Evolutionary conservation across 129 eudicot species (phyloP), one percentile per base, ranked within the genome.

Genomic region (Pulicaria dysenterica): DNA sequence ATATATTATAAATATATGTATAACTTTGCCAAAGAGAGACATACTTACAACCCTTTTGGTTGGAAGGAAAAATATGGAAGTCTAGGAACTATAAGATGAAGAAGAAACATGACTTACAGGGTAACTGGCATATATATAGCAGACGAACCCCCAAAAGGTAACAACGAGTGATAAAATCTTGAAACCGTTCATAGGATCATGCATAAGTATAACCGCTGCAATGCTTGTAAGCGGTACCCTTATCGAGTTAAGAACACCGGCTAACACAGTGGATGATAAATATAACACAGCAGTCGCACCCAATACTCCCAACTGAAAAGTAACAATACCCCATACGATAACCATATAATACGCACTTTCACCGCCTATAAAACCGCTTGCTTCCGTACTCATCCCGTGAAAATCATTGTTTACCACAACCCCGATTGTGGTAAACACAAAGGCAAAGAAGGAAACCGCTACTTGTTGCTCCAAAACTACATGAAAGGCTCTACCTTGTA

Each of bases 161-260:
- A 90, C 73, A 16, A 87, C 40, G 72, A 94, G 61, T 17, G 97
- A 85, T 37, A 94, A 79, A 41, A 94, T 94, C 87, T 94, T 94
- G 89, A 94, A 88, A 56, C 98, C 98, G 19, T 96, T 90, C 97
- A 90, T 90, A 5, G 98, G 95, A 72, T 94, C 98, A 37, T 82
- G 70, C 83, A 94, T 72, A 70, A 94, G 71, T 47, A 86, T 76
- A 50, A 94, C 96, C 9, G 97, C 98, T 7, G 97, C 98, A 64
- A 94, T 70, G 63, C 98, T 94, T 1, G 98, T 94, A 6, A 90
- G 67, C 4, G 97, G 98, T 9, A 94, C 96, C 79, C 97, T 77
- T 42, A 94, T 74, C 8, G 98, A 83, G 68, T 94, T 94, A 31
- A 94, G 91, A 0, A 90, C 89, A 51, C 98, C 98, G 0, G 98